Evolutionary conservation across 2,329 filamentous ascomycete genomes (phyloP), one percentile per base, ranked within the genome.

Genomic region (Arthrobotrys conoides): DNA sequence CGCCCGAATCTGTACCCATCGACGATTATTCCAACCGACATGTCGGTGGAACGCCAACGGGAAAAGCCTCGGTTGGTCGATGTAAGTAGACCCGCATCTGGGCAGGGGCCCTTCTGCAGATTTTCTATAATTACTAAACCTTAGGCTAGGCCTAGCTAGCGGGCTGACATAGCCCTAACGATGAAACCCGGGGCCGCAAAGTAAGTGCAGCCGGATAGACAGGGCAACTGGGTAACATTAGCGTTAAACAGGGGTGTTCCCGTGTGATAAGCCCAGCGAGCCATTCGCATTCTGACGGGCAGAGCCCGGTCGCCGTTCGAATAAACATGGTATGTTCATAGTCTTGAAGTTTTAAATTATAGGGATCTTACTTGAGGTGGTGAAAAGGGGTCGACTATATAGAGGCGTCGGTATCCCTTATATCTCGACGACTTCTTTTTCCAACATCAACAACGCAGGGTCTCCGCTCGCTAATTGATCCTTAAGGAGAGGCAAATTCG

Each of bases 61-160:
- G 67, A 71, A 71, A 64, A 64, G 55, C 67, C 53, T 63, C 67
- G 24, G 5, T 57, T 33, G 49, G 27, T 30, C 14, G 12, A 55
- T 65, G 22, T 38, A 66, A 24, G 46, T 24, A 57, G 18, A 44
- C 36, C 64, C 49, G 64, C 64, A 53, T 53, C 30, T 44, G 18
- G n/a, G 51, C 51, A 61, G 70, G 61, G 38, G 41, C 33, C 22
- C 1, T 24, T 33, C 20, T 67, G 61, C 61, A 59, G 61, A 61
- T 41, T 73, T 61, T 73, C 70, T 73, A 73, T 73, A 46, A 71
- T 71, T 73, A 73, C 38, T 46, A 51, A 67, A 51, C 49, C 20
- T 44, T 53, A 55, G 24, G 53, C 16, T 46, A 24, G 22, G 27
- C 24, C 22, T 16, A 38, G 55, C 24, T 20, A 14, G 48, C 30